Base-by-base conservation (phyloP, 306 rosid species). In the Pyrus pyrifolia region DNA sequence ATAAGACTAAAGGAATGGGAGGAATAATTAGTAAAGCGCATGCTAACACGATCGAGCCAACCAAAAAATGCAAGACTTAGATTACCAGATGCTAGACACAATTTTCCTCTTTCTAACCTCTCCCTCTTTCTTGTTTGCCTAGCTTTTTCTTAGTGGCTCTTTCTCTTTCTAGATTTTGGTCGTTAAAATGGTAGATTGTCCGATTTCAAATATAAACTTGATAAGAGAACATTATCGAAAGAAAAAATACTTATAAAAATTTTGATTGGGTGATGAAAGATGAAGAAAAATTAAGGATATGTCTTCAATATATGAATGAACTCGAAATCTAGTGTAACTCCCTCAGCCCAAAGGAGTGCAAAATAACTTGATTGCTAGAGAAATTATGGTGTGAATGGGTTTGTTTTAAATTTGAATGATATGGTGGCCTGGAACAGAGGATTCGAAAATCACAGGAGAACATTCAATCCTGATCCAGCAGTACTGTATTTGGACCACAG, bases 401-500 rank as follows among this genome's bases (percentile, higher is more conserved):
- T 15, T 35, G 68, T 31, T 63, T 64, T 64, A 31, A 64, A 64
- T 31, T 35, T 64, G 68, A 63, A 64, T 64, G 68, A 64, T 64
- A 30, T 64, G 68, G 68, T 64, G 44, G 68, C 68, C 68, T 64
- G 68, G 44, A 18, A 42, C 14, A 45, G 31, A 45, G 11, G 68
- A 60, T 59, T 15, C 27, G 27, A 60, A 57, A 61, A 44, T 62
- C 51, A 74, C 61, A 27, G 44, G 60, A 61, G 70, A 74, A 74
- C 70, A 74, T 42, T 44, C 77, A 74, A 74, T 74, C 69, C 69
- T 61, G 69, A 73, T 73, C 60, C 77, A 61, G n/a, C 60, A 42
- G 44, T 42, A 49, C 53, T 15, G 59, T 12, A 29, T 59, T 59
- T 59, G 78, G 70, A 62, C 78, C 78, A 74, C 78, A 44, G 77